Evolutionary conservation across 2,329 filamentous ascomycete species (phyloP).

Genomic region (Epichloe baconii): DNA sequence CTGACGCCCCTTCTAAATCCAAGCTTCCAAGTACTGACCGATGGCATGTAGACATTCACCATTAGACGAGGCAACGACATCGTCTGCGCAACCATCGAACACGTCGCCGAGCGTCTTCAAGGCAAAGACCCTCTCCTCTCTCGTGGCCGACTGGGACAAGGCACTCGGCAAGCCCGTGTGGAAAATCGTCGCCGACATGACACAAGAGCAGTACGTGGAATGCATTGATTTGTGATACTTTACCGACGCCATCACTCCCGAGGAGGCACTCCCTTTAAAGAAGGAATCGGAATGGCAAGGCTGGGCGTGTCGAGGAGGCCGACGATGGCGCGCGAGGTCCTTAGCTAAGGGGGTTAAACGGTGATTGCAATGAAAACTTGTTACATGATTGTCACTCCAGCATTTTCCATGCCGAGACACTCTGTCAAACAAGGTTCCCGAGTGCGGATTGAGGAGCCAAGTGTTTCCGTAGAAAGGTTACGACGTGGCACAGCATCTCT

Average conservation of each 20-base stretch:
- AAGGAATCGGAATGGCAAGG: constrained; percentile 56
- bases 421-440: too few relatives aligned
- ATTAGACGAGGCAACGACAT: too few relatives aligned
- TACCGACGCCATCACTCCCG: constrained; percentile 79
- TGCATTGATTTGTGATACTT: constrained; percentile 95
- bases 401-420: too few relatives aligned
- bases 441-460: neutral
- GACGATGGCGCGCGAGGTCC: constrained; percentile 65
- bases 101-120: constrained; percentile 63
- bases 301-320: constrained; percentile 58
- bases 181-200: constrained; percentile 83
- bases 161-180: constrained; percentile 75
- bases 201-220: constrained; percentile 69
- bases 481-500: constrained; percentile 26
- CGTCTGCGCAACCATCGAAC: constrained; percentile 12
- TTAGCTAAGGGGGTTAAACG: constrained; percentile 32
- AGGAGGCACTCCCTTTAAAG: constrained; percentile 65
- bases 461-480: constrained; percentile 15
- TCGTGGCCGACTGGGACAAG: constrained; percentile 77
- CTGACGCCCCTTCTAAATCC: too few relatives aligned
- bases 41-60: too few relatives aligned
- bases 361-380: too few relatives aligned
- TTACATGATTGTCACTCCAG: too few relatives aligned
- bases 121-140: constrained; percentile 50
- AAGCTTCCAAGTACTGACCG: too few relatives aligned